Conservation (phyloP, 148 eudicot genomes). For the Persicaria tinctoria region DNA sequence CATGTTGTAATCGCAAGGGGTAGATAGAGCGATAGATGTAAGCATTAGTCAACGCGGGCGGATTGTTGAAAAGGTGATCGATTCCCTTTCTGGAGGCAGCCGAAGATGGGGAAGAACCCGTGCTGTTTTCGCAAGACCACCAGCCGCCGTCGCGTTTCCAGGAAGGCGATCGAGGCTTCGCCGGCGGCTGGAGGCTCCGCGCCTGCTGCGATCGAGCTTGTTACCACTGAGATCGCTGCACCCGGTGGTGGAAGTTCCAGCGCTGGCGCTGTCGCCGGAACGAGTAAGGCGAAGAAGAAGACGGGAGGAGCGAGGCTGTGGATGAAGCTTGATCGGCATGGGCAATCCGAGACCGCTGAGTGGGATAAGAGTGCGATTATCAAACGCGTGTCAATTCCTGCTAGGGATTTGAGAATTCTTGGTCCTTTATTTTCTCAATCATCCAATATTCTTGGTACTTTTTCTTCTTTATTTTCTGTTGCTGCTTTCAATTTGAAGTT, state of each 20-base stretch:
- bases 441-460: constrained; percentile 75
- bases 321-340: constrained; percentile 71
- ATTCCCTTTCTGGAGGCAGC: not conserved
- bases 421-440: constrained; percentile 91
- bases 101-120: constrained; percentile 42
- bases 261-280: constrained; percentile 15
- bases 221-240: constrained; percentile 15
- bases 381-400: constrained; percentile 63
- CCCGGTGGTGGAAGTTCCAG: constrained; percentile 11
- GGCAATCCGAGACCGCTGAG: constrained; percentile 69
- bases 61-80: too few species aligned
- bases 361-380: constrained; percentile 70
- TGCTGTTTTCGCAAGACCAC: constrained; percentile 30
- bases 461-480: not conserved
- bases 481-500: not conserved
- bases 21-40: too few species aligned
- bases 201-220: constrained; percentile 21
- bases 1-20: too few species aligned
- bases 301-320: constrained; percentile 67
- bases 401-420: constrained; percentile 89
- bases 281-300: constrained; percentile 56
- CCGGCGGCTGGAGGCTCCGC: not conserved
- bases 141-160: constrained; percentile 27
- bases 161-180: constrained; percentile 7
- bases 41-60: too few species aligned